Evolutionary conservation across 2,329 filamentous ascomycete genomes (phyloP), one percentile per base, ranked within the genome.

Genomic region (Claviceps pazoutovae): DNA sequence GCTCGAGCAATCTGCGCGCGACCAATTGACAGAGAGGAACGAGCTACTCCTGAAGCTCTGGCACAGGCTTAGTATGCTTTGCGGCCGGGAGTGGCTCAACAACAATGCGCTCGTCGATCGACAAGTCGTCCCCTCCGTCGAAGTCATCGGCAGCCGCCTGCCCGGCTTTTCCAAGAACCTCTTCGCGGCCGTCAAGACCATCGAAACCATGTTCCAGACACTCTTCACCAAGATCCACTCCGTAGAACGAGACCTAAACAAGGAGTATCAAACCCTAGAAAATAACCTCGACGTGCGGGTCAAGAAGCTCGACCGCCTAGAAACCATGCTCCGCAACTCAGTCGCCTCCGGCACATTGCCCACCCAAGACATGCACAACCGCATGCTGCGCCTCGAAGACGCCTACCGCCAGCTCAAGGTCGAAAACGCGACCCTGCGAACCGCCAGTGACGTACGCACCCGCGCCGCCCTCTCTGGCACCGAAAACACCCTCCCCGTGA

Each of bases 81-180:
- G 93, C 61, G 93, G 93, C 11, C 78, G 82, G 0, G 93, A 97
- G 62, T 98, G 93, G 91, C 81, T 86, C 4, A 86, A 95, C 65
- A 82, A 84, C 61, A 90, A 97, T 66, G 85, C 84, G 52, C 79
- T 95, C 23, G 86, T 97, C 62, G 91, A 93, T 60, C 88, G 89
- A 19, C 86, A 91, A 54, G 80, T 79, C 1, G 71, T 95, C 6
- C 88, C 90, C 0, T 88, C 85, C 13, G 75, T 94, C 37, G 91
- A 96, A 61, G 83, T 89, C 14, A 86, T 98, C 55, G 82, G 83
- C 1, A 90, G 83, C 48, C 88, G 93, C 68, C 75, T 97, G 4
- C 84, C 86, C 0, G 87, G 86, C 1, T 97, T 97, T 69, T 87
- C 85, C 62, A 88, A 90, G 66, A 97, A 96, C 64, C 76, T 98